A percentile compares a stretch with the other conserved stretches of the same genome.
Conservation (phyloP, 1,284 basidiomycete genomes). For the Limonomyces culmigenus region DNA sequence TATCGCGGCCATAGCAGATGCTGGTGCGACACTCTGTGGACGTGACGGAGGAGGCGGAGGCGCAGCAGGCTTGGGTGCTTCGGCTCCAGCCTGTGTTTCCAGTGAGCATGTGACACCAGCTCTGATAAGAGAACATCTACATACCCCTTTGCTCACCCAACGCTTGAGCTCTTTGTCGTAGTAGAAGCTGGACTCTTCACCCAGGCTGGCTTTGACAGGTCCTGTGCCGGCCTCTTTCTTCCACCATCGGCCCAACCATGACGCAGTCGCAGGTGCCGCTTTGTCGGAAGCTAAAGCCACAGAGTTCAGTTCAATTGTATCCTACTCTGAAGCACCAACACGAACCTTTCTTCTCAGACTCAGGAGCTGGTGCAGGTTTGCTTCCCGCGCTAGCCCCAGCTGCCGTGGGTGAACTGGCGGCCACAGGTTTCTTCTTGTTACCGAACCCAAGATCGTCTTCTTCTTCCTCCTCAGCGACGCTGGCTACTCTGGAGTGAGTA, state of each 20-base stretch:
- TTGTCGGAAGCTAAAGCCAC: conserved; percentile 8
- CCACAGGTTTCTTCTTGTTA: conserved; percentile 24
- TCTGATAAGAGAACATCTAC: conserved; percentile 9
- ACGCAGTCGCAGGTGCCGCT: conserved; percentile 20
- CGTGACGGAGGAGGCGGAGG: conserved; percentile 56
- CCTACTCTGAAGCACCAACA: not conserved
- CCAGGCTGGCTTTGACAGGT: conserved; percentile 82
- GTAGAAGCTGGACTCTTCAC: conserved; percentile 83
- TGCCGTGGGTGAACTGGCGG: too few species aligned
- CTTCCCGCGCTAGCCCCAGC: conserved; percentile 7
- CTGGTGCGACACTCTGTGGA: conserved; percentile 67
- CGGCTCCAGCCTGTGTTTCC: conserved; percentile 29
- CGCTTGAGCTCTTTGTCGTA: conserved; percentile 90
- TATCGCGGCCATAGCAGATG: too few species aligned
- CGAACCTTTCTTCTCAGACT: conserved; percentile 8
- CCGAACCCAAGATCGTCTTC: conserved; percentile 87
- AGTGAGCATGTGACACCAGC: conserved; percentile 5
- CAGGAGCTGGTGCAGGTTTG: conserved; percentile 3
- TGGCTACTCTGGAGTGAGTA: not conserved
- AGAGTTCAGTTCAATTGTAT: conserved; percentile 9
- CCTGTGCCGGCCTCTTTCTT: conserved; percentile 38
- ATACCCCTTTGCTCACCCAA: conserved; percentile 92
- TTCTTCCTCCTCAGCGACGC: conserved; percentile 34
- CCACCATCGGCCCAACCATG: conserved; percentile 76
- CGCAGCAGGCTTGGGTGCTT: conserved; percentile 28